Percentiles rank a stretch among this genome's conserved stretches.
Evolutionary conservation across 345 rosid genomes (phyloP).

Genomic region (Populus tremula): DNA sequence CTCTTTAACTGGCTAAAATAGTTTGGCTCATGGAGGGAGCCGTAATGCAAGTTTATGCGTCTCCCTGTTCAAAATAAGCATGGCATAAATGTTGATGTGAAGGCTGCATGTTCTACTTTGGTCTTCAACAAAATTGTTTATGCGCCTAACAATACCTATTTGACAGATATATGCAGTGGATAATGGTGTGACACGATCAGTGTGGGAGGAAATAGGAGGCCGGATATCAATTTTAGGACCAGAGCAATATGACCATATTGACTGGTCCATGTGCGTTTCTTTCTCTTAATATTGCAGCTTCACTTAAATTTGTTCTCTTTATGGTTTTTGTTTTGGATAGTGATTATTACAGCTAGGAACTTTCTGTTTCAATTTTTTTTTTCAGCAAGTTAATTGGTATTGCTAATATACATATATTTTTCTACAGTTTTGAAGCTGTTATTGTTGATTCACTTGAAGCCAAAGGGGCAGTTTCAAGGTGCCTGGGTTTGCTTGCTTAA

Average conservation of each 20-base stretch:
- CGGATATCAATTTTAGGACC: conserved; percentile 48
- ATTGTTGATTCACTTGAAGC: conserved; percentile 82
- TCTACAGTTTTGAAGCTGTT: conserved; percentile 80
- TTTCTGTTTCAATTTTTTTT: conserved; percentile 3
- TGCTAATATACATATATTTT: conserved; percentile 26
- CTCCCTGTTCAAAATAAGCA: background rate
- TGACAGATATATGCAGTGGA: conserved; percentile 67
- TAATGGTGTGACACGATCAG: conserved; percentile 50
- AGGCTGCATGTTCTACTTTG: background rate
- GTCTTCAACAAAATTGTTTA: conserved; percentile 28
- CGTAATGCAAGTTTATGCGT: background rate
- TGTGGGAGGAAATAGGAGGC: conserved; percentile 65
- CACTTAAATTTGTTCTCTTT: conserved; percentile 1
- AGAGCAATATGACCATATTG: conserved; percentile 51
- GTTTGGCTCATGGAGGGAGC: background rate
- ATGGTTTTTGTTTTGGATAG: conserved; percentile 1
- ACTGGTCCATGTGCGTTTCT: conserved; percentile 80
- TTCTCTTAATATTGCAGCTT: conserved; percentile 6
- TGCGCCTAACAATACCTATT: conserved; percentile 25
- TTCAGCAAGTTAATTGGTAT: conserved; percentile 19
- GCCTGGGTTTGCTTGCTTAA: conserved; percentile 16
- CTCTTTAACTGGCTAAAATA: background rate
- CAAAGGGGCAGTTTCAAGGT: conserved; percentile 82
- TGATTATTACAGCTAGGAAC: background rate
- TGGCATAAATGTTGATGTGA: background rate